These are phyloP conservation scores for Fusarium humuli DNA, from an alignment of 2,329 filamentous ascomycete species.

Conservation along the genomic window DNA sequence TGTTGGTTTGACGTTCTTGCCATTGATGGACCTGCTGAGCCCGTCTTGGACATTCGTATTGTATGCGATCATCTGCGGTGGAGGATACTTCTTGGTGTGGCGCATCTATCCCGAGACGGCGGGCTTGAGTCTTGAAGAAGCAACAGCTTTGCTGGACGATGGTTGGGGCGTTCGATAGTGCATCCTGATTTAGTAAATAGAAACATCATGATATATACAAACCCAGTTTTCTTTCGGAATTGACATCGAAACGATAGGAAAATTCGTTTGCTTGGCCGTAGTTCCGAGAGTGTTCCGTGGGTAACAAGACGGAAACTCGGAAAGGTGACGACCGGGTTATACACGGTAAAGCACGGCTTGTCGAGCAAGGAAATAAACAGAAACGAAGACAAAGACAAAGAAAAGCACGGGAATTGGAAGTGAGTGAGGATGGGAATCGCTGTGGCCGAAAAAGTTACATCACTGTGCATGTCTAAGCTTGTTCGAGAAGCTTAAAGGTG, in stretches of 20 bases:
- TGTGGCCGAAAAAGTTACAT: constrained; percentile 41
- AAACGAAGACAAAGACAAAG: not conserved
- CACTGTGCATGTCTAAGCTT: constrained; percentile 40
- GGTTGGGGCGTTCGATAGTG: constrained; percentile 76
- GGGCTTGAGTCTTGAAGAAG: constrained; percentile 84
- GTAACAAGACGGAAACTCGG: not conserved
- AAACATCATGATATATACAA: not conserved
- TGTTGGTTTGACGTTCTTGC: constrained; percentile 87
- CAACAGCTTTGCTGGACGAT: constrained; percentile 74
- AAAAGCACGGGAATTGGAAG: constrained; percentile 1
- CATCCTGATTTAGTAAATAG: constrained; percentile 1
- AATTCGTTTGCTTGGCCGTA: constrained; percentile 10
- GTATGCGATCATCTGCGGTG: constrained; percentile 78
- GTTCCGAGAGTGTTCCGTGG: constrained; percentile 24
- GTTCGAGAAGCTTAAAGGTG: constrained; percentile 15
- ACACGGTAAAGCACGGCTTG: constrained; percentile 34
- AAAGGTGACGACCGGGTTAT: constrained; percentile 23
- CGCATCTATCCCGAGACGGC: constrained; percentile 87
- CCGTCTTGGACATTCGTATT: constrained; percentile 82
- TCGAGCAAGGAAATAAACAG: not conserved
- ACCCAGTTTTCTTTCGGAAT: not conserved
- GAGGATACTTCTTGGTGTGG: constrained; percentile 77
- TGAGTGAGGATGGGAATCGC: constrained; percentile 13
- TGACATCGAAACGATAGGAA: constrained; percentile 8
- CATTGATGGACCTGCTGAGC: constrained; percentile 81